Base-by-base conservation (phyloP, 2,329 filamentous ascomycete species). In the Xylariaceae sp. region DNA sequence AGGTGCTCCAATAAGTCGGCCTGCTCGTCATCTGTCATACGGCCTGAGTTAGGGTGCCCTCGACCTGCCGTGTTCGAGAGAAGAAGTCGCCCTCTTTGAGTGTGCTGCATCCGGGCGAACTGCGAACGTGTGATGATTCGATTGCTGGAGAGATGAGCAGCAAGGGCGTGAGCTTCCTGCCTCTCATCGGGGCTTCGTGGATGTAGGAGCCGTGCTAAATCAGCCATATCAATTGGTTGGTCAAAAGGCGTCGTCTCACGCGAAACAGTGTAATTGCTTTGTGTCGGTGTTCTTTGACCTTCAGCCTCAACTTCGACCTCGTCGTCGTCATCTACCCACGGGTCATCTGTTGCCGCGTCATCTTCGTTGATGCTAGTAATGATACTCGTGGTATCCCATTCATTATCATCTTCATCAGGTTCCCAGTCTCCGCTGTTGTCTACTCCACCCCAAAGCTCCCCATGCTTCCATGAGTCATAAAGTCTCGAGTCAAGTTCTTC, bases 381-480 rank as follows among this genome's bases (percentile, higher is more conserved):
- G 29, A 95, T 79, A 65, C 92, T 97, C 1, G 91, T 95, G 7
- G 82, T 83, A 66, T 95, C 91, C 67, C 87, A 85, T 37, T 87
- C 80, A 9, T 84, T 77, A 3, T 83, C 79, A 4, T 75, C 68
- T 9, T 77, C 70, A 6, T 71, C 66, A 1, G 86, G 86, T 26
- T 77, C 71, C 69, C 92, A 97, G 58, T 93, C 88, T 23, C 89
- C 89, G 65, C 90, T 96, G 4, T 80, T 79, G 68, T 97, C 93
- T 26, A 86, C 79, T 13, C 87, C 86, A 1, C 93, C 92, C 86
- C 91, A 97, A 75, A 89, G 89, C 6, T 90, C 91, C 16, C 91
- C 91, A 48, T 80, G 78, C 46, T 88, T 85, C 89, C 91, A 97
- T 83, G 92, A 94, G 24, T 79, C 78, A 69, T 97, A 97, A 1